These are phyloP conservation scores for Cyphellophora attinorum DNA, from an alignment of 2,329 filamentous ascomycete genomes.

Conservation along the genomic window DNA sequence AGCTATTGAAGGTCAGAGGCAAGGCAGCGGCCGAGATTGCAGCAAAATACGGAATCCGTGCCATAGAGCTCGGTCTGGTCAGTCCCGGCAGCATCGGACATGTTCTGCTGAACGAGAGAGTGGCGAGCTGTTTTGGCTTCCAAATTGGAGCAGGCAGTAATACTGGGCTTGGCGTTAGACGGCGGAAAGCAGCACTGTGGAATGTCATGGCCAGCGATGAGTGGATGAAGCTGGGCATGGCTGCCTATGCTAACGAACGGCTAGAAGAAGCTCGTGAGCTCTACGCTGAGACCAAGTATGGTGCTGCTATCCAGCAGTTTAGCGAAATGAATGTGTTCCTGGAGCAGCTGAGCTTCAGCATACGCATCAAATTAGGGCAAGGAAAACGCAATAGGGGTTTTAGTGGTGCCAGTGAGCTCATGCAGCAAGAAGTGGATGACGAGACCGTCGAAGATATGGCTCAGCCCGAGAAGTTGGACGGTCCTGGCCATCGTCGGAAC, in stretches of 20 bases:
- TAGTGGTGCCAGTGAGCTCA: slow-evolving; percentile 18
- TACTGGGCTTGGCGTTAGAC: slow-evolving; percentile 59
- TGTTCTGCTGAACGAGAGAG: slow-evolving; percentile 73
- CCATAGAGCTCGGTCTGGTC: slow-evolving; percentile 69
- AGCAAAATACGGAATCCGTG: slow-evolving; percentile 69
- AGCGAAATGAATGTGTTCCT: slow-evolving; percentile 42
- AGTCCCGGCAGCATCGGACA: slow-evolving; percentile 58
- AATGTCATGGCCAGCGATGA: slow-evolving; percentile 70
- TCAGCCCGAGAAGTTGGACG: slow-evolving; percentile 12
- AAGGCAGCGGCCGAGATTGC: slow-evolving; percentile 77
- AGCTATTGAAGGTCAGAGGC: slow-evolving; percentile 72
- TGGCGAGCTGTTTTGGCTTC: slow-evolving; percentile 73
- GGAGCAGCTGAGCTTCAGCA: slow-evolving; percentile 31
- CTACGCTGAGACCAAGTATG: slow-evolving; percentile 36
- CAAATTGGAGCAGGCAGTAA: slow-evolving; percentile 56
- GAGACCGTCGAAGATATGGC: slow-evolving; percentile 17
- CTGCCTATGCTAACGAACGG: slow-evolving; percentile 67
- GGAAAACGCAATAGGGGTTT: slow-evolving; percentile 20
- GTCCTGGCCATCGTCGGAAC: slow-evolving; percentile 7
- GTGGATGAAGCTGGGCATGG: slow-evolving; percentile 71
- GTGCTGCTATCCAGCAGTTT: slow-evolving; percentile 35
- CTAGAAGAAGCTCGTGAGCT: slow-evolving; percentile 57
- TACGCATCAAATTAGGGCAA: slow-evolving; percentile 34
- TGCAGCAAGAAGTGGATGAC: slow-evolving; percentile 31
- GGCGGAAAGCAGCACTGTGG: slow-evolving; percentile 84